Percentiles rank a stretch among this genome's conserved stretches.
Evolutionary conservation across 1,284 basidiomycete species (phyloP).

Genomic region (Moesziomyces globuligerus): DNA sequence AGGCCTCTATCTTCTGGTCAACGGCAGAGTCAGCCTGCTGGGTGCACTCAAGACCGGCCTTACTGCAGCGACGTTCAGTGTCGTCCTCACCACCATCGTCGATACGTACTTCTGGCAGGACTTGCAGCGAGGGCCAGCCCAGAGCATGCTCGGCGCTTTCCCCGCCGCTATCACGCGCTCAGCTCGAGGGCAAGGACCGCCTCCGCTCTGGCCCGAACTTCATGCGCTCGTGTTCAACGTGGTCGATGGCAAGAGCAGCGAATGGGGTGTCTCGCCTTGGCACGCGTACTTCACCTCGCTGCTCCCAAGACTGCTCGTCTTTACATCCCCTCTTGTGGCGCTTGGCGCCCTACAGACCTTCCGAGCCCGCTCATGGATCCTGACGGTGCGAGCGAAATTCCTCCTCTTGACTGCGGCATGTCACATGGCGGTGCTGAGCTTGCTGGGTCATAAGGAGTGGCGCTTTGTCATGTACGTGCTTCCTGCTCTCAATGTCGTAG

Average conservation of each 20-base stretch:
- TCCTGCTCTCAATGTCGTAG: conserved; percentile 82
- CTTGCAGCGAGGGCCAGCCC: conserved; percentile 3
- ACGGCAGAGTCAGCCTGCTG: conserved; percentile 19
- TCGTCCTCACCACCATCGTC: conserved; percentile 69
- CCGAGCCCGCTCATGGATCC: background rate
- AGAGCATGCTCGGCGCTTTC: background rate
- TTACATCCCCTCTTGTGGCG: conserved; percentile 73
- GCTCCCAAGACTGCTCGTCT: conserved; percentile 81
- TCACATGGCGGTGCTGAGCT: conserved; percentile 78
- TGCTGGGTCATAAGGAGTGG: conserved; percentile 83
- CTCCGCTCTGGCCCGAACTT: conserved; percentile 84
- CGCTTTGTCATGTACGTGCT: conserved; percentile 89
- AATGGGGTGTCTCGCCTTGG: conserved; percentile 88
- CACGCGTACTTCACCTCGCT: conserved; percentile 77
- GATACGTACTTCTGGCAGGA: conserved; percentile 88
- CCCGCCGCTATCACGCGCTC: background rate
- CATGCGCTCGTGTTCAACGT: conserved; percentile 86
- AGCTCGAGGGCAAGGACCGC: background rate
- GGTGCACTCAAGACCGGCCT: conserved; percentile 24
- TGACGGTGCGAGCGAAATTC: conserved; percentile 16
- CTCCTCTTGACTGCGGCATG: conserved; percentile 66
- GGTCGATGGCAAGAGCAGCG: conserved; percentile 81
- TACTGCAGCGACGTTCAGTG: conserved; percentile 9
- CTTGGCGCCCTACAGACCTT: conserved; percentile 70
- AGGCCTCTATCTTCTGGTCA: conserved; percentile 41